Percentiles rank a stretch among this genome's conserved stretches.
These are phyloP conservation scores for Pilasporangium apinafurcum DNA, from an alignment of 352 stramenopile species.

Conservation along the genomic window DNA sequence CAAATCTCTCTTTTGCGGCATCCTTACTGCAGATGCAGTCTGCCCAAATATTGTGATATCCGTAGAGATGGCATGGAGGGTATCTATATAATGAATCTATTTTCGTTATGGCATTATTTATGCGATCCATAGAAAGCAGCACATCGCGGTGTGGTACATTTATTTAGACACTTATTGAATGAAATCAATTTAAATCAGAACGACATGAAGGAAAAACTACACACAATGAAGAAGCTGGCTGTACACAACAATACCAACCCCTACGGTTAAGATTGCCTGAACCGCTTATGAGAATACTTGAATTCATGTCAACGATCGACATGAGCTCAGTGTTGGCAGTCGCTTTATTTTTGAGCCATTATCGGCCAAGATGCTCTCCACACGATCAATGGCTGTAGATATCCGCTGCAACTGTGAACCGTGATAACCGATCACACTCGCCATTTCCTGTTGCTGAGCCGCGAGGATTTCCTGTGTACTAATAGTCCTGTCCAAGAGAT, in stretches of 20 bases:
- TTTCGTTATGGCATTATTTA: no score
- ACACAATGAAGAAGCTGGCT: no score
- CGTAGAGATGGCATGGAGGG: no score
- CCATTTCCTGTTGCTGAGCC: conserved; percentile 68
- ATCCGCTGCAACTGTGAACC: conserved; percentile 56
- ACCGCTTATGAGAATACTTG: background rate
- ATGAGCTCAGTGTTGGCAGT: conserved; percentile 2
- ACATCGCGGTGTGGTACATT: no score
- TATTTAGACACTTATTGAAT: no score
- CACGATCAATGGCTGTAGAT: conserved; percentile 59
- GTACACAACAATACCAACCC: no score
- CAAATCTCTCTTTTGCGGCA: conserved; percentile 4
- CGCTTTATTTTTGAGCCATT: conserved; percentile 25
- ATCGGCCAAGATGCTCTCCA: conserved; percentile 52
- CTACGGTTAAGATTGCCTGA: background rate
- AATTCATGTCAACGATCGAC: conserved; percentile 7
- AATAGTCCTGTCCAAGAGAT: conserved; percentile 75
- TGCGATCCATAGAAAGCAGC: background rate
- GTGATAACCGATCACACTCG: conserved; percentile 55
- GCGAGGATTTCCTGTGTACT: conserved; percentile 73
- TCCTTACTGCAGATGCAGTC: conserved; percentile 12
- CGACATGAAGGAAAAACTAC: background rate
- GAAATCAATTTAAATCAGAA: background rate
- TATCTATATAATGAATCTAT: no score
- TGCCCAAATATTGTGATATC: background rate